phyloP scores from a whole-genome alignment of 352 stramenopile genomes.

The Paralagenidium karlingii region DNA sequence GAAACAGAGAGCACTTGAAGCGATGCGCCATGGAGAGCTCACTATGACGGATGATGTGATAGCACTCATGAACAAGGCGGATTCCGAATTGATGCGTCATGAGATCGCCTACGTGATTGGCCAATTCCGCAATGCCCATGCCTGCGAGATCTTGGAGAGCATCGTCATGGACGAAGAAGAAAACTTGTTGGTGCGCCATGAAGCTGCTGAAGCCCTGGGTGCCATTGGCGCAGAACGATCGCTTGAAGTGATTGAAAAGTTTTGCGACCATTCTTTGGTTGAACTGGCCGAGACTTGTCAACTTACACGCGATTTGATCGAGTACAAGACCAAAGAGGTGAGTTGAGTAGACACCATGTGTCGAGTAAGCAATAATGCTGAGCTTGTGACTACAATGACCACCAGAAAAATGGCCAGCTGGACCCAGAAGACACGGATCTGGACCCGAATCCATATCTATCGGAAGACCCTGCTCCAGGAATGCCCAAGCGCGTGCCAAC shows the following conservation, averaged over 20 bases:
- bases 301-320: slow-evolving; percentile 86
- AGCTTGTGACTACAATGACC: slow-evolving; percentile 7
- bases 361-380: background rate
- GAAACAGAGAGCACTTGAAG: background rate
- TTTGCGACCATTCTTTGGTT: slow-evolving; percentile 40
- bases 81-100: slow-evolving; percentile 94
- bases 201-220: slow-evolving; percentile 93
- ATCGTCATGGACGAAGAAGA: slow-evolving; percentile 82
- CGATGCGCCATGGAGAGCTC: background rate
- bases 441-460: slow-evolving; percentile 87
- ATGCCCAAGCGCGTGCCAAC: slow-evolving; percentile 55
- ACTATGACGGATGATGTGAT: no score
- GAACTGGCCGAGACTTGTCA: slow-evolving; percentile 95
- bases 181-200: slow-evolving; percentile 87
- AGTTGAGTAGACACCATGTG: slow-evolving; percentile 4
- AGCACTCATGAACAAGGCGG: slow-evolving; percentile 74
- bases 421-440: slow-evolving; percentile 47
- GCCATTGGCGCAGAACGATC: slow-evolving; percentile 86
- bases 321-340: slow-evolving; percentile 76
- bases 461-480: slow-evolving; percentile 92
- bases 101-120: slow-evolving; percentile 98
- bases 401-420: slow-evolving; percentile 12
- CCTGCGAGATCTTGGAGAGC: slow-evolving; percentile 58
- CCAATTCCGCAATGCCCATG: slow-evolving; percentile 90
- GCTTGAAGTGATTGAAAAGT: slow-evolving; percentile 81